Evolutionary conservation across 2,329 filamentous ascomycete species (phyloP).

Genomic region (Fusarium sp.): DNA sequence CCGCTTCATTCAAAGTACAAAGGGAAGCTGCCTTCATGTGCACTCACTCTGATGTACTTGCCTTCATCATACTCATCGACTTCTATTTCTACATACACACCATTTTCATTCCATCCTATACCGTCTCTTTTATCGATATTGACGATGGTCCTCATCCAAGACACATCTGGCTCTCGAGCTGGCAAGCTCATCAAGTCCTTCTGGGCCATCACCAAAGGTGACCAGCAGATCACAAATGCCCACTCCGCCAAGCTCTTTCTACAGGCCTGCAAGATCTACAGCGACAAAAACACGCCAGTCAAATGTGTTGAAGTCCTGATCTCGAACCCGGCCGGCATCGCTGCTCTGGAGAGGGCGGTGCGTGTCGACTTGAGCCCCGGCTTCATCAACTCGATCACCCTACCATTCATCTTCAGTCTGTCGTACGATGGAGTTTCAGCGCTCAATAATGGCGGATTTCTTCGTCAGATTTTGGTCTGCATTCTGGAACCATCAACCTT

Average conservation of each 20-base stretch:
- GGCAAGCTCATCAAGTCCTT: constrained; percentile 38
- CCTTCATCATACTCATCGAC: neutral
- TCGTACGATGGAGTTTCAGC: constrained; percentile 30
- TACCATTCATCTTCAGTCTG: constrained; percentile 34
- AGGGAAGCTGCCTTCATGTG: neutral
- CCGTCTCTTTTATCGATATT: neutral
- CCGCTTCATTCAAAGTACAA: constrained; percentile 28
- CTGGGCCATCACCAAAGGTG: constrained; percentile 33
- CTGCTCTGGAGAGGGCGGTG: constrained; percentile 45
- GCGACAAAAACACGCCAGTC: constrained; percentile 27
- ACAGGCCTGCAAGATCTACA: constrained; percentile 38
- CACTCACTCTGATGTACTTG: neutral
- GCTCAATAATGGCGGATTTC: constrained; percentile 41
- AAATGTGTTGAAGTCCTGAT: constrained; percentile 50
- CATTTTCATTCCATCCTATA: too few species aligned
- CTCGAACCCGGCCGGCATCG: constrained; percentile 38
- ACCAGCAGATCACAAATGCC: constrained; percentile 25
- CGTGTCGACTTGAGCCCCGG: constrained; percentile 40
- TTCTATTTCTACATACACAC: neutral
- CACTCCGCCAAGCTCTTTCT: constrained; percentile 49
- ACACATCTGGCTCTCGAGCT: constrained; percentile 18
- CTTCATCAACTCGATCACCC: constrained; percentile 48
- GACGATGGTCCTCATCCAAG: constrained; percentile 22
- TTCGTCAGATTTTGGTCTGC: constrained; percentile 55
- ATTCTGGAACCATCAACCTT: constrained; percentile 67